Percentiles rank a stretch among this genome's conserved stretches.
These are phyloP conservation scores for Apiospora malaysiana DNA, from an alignment of 2,329 filamentous ascomycete genomes.

Conservation along the genomic window DNA sequence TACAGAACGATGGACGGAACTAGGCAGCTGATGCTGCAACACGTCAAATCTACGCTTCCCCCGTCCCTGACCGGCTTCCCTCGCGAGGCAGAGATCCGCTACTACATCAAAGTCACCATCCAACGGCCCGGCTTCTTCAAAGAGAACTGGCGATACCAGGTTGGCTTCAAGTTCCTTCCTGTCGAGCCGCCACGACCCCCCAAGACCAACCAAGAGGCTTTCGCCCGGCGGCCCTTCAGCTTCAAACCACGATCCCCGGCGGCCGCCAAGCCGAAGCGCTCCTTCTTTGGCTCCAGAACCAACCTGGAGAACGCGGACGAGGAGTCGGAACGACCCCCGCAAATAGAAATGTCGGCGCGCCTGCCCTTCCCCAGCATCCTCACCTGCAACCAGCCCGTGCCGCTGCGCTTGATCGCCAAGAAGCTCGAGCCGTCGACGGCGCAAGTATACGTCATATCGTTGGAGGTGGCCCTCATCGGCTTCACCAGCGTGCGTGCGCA, in stretches of 20 bases:
- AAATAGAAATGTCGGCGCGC: conserved; percentile 77
- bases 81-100: conserved; percentile 86
- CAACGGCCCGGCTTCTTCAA: conserved; percentile 88
- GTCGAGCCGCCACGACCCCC: conserved; percentile 84
- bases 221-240: conserved; percentile 73
- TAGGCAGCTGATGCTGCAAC: conserved; percentile 66
- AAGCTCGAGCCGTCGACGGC: conserved; percentile 74
- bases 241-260: conserved; percentile 53
- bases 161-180: conserved; percentile 84
- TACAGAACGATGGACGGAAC: conserved; percentile 68
- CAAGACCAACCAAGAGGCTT: conserved; percentile 76
- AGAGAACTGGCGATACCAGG: conserved; percentile 77
- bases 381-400: conserved; percentile 86
- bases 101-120: conserved; percentile 95
- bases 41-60: conserved; percentile 86
- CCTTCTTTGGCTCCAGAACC: conserved; percentile 57
- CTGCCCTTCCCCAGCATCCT: conserved; percentile 87
- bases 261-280: conserved; percentile 55
- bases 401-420: conserved; percentile 79
- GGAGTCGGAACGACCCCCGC: conserved; percentile 59
- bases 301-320: conserved; percentile 29
- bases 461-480: conserved; percentile 83
- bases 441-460: conserved; percentile 74
- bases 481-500: conserved; percentile 82
- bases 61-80: conserved; percentile 89